Percentiles rank a stretch among this genome's conserved stretches.
phyloP scores from a whole-genome alignment of 2,329 filamentous ascomycete genomes.

The Botryosphaeria agaves region DNA sequence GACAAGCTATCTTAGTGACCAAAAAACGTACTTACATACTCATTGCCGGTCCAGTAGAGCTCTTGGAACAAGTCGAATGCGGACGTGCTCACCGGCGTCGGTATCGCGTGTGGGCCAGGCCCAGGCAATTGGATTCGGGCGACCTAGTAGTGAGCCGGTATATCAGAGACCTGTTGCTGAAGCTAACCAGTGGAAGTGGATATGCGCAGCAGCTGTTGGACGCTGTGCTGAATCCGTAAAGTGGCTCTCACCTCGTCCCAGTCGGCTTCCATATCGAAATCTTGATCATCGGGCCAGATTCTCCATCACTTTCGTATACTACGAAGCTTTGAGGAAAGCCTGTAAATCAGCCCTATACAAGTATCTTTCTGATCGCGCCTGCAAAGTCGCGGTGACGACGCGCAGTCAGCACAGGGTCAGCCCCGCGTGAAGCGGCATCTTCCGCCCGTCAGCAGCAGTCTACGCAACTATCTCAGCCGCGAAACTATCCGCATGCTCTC shows the following conservation, averaged over 20 bases:
- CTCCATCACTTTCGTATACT: too few relatives aligned
- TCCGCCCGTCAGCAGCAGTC: too few relatives aligned
- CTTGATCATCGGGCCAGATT: too few relatives aligned
- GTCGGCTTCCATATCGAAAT: slow-evolving; percentile 38
- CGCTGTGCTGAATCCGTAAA: not conserved
- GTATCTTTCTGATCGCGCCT: too few relatives aligned
- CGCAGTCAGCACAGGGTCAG: too few relatives aligned
- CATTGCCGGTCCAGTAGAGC: slow-evolving; percentile 82
- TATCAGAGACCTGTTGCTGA: not conserved
- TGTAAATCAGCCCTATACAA: too few relatives aligned
- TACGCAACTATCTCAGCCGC: not conserved
- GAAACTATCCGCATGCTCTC: slow-evolving; percentile 1
- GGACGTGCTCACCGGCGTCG: slow-evolving; percentile 59
- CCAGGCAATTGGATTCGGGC: slow-evolving; percentile 67
- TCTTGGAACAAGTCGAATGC: slow-evolving; percentile 84
- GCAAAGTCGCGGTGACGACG: too few relatives aligned
- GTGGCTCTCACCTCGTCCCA: slow-evolving; percentile 33
- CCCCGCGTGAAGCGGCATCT: too few relatives aligned
- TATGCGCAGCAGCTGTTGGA: not conserved
- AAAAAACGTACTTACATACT: slow-evolving; percentile 52
- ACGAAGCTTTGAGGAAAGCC: too few relatives aligned
- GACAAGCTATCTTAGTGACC: too few relatives aligned
- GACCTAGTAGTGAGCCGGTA: slow-evolving; percentile 34
- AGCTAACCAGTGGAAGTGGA: not conserved
- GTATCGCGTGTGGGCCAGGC: slow-evolving; percentile 50